phyloP scores from a whole-genome alignment of 495 filamentous ascomycete species.

The Daldinia vernicosa region DNA sequence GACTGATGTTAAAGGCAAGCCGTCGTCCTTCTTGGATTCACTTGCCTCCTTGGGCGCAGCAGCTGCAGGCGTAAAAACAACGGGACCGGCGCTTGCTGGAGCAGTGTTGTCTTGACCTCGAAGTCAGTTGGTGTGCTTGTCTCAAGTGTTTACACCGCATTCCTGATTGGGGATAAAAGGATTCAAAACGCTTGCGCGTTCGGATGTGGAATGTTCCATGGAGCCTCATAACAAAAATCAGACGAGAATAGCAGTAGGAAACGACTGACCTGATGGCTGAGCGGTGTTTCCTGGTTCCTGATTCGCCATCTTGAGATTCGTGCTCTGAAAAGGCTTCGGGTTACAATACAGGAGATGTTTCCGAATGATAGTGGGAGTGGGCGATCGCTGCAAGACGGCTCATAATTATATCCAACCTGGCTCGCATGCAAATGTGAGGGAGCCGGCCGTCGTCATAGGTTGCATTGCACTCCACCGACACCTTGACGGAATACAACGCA shows the following conservation, averaged over 20 bases:
- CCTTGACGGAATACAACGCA: conserved; percentile 21
- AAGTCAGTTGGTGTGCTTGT: conserved; percentile 28
- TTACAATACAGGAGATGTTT: conserved; percentile 42
- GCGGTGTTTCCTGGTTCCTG: conserved; percentile 31
- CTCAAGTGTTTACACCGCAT: conserved; percentile 16
- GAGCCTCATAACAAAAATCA: conserved; percentile 33
- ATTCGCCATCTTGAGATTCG: conserved; percentile 38
- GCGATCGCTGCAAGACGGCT: conserved; percentile 38
- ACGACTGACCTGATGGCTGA: conserved; percentile 40
- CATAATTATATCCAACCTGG: conserved; percentile 40
- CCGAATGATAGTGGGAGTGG: conserved; percentile 35
- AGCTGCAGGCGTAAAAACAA: conserved; percentile 8
- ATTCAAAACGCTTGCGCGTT: conserved; percentile 32
- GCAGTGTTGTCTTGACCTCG: conserved; percentile 26
- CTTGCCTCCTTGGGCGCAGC: conserved; percentile 5
- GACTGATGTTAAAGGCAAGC: conserved; percentile 8
- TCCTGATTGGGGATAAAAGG: conserved; percentile 10
- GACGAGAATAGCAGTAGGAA: conserved; percentile 1
- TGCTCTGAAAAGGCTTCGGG: conserved; percentile 19
- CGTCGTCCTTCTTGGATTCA: conserved; percentile 21
- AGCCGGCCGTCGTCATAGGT: conserved; percentile 36
- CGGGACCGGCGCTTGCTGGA: conserved; percentile 24
- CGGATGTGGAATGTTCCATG: conserved; percentile 35
- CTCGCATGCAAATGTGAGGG: conserved; percentile 31
- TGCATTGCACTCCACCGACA: conserved; percentile 16